phyloP scores from a whole-genome alignment of 2,329 filamentous ascomycete genomes.

The Calonectria henricotiae region DNA sequence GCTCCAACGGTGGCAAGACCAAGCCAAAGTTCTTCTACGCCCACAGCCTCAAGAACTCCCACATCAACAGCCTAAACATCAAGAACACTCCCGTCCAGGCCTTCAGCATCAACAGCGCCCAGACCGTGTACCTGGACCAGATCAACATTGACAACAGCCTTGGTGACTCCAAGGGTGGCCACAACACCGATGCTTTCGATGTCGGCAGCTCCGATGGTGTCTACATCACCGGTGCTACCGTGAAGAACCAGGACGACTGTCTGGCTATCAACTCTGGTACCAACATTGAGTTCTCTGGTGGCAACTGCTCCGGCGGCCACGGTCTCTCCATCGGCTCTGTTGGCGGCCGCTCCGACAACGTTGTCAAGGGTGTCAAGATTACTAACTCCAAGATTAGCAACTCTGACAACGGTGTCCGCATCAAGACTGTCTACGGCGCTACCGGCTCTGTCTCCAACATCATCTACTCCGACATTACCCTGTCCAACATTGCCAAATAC shows the following conservation, averaged over 20 bases:
- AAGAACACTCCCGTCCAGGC: constrained; percentile 63
- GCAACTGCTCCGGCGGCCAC: constrained; percentile 64
- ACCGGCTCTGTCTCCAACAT: constrained; percentile 64
- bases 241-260: constrained; percentile 77
- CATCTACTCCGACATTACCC: constrained; percentile 63
- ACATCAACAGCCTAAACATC: constrained; percentile 59
- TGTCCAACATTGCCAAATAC: constrained; percentile 62
- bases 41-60: constrained; percentile 58
- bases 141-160: constrained; percentile 60
- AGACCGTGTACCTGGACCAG: constrained; percentile 55
- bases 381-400: constrained; percentile 65
- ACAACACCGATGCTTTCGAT: constrained; percentile 76
- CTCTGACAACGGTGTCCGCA: constrained; percentile 69
- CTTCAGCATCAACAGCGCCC: constrained; percentile 60
- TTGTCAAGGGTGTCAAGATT: constrained; percentile 68
- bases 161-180: constrained; percentile 56
- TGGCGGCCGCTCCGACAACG: constrained; percentile 68
- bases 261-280: constrained; percentile 71
- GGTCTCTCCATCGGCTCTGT: constrained; percentile 64
- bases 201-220: constrained; percentile 67
- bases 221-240: constrained; percentile 67
- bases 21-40: constrained; percentile 77
- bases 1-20: constrained; percentile 72
- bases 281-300: constrained; percentile 64
- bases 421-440: constrained; percentile 67